phyloP scores from a whole-genome alignment of 1,284 basidiomycete genomes.

The Ceratobasidium sp. region DNA sequence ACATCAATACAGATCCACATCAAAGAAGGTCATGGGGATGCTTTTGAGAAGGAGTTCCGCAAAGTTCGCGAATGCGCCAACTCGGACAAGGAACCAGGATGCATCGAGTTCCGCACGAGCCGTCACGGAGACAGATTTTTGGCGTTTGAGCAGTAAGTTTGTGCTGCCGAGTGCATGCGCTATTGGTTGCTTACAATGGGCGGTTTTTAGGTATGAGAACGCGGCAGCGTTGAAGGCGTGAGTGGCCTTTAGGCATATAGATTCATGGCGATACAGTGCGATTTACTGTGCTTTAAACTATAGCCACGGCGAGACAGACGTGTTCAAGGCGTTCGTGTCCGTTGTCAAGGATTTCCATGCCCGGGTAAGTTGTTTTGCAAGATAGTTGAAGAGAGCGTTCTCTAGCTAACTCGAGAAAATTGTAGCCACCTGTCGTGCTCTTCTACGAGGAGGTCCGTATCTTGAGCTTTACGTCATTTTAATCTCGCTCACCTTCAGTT shows the following conservation, averaged over 20 bases:
- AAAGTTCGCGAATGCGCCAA: constrained; percentile 43
- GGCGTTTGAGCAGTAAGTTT: constrained; percentile 40
- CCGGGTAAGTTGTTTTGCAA: constrained; percentile 14
- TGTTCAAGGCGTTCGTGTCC: constrained; percentile 43
- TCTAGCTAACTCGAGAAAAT: neutral
- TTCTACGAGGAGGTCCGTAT: constrained; percentile 42
- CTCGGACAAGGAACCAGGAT: constrained; percentile 43
- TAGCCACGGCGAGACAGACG: constrained; percentile 27
- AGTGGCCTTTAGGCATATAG: neutral
- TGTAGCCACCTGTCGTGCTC: constrained; percentile 34
- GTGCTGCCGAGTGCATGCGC: neutral
- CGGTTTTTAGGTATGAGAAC: constrained; percentile 32
- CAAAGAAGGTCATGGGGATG: constrained; percentile 37
- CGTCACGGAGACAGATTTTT: constrained; percentile 40
- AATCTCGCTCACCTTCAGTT: neutral
- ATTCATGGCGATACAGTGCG: neutral
- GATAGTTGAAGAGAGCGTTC: too few species aligned
- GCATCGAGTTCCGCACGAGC: constrained; percentile 43
- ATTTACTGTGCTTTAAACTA: neutral
- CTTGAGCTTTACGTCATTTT: neutral
- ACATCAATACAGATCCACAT: constrained; percentile 27
- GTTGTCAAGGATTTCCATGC: constrained; percentile 38
- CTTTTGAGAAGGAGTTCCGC: constrained; percentile 37
- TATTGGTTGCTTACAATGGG: neutral
- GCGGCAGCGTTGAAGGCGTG: constrained; percentile 30